A percentile compares a stretch with the other conserved stretches of the same genome.
phyloP scores from a whole-genome alignment of 805 yeast species.

The Allodekkera sacchari region DNA sequence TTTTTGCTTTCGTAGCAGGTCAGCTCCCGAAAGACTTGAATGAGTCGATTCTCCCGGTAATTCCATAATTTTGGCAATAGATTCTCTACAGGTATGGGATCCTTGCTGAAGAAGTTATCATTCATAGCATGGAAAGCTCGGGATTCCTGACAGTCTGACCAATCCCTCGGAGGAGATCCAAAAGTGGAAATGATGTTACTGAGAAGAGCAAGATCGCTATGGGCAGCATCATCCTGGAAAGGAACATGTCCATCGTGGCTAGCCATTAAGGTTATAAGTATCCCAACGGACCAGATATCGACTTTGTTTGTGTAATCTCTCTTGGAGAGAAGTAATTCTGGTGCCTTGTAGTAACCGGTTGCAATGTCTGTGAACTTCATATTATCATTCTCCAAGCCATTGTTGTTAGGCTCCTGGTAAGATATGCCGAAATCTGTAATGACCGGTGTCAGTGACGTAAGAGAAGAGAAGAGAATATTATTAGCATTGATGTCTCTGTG shows the following conservation, averaged over 20 bases:
- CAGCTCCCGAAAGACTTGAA: conserved; percentile 31
- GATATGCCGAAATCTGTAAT: conserved; percentile 36
- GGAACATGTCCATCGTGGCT: conserved; percentile 30
- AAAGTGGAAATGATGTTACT: conserved; percentile 43
- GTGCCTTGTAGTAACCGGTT: conserved; percentile 63
- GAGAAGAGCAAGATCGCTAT: conserved; percentile 53
- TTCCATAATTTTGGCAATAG: conserved; percentile 27
- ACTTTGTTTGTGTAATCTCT: conserved; percentile 43
- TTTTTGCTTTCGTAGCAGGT: conserved; percentile 31
- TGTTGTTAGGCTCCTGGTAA: conserved; percentile 41
- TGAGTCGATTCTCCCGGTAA: conserved; percentile 9
- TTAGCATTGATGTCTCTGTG: conserved; percentile 81
- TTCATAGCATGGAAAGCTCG: conserved; percentile 27
- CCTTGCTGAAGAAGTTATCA: conserved; percentile 16
- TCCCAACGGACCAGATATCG: conserved; percentile 70
- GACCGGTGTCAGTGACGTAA: conserved; percentile 20
- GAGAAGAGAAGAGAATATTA: conserved; percentile 33
- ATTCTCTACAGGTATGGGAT: conserved; percentile 13
- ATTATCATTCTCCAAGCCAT: conserved; percentile 50
- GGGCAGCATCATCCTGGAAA: conserved; percentile 30
- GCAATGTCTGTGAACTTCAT: conserved; percentile 49
- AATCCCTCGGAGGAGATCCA: conserved; percentile 52
- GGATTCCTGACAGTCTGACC: conserved; percentile 37
- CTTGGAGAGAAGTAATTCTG: conserved; percentile 63
- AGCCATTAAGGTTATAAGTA: conserved; percentile 47